These are phyloP conservation scores for Leptosphaerulina australis DNA, from an alignment of 2,329 filamentous ascomycete species.

Conservation along the genomic window DNA sequence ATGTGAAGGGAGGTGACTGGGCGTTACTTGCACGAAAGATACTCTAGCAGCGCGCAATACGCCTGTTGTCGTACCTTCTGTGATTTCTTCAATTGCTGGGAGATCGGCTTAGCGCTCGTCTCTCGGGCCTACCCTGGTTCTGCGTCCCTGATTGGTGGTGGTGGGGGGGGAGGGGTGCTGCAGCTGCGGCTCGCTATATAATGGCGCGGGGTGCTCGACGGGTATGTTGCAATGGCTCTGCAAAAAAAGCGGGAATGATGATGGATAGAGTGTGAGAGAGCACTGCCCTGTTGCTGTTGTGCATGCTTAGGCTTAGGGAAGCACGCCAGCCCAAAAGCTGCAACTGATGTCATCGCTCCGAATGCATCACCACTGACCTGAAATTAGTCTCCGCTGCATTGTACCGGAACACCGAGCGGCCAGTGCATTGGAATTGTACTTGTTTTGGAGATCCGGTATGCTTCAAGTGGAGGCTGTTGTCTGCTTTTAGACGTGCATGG, in stretches of 20 bases:
- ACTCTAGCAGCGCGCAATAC: neutral
- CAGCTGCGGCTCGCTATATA: neutral
- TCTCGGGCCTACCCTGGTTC: slow-evolving; percentile 28
- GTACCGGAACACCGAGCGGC: slow-evolving; percentile 8
- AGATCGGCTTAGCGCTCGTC: slow-evolving; percentile 42
- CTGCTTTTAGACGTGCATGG: slow-evolving; percentile 5
- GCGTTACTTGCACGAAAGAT: neutral
- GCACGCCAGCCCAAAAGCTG: slow-evolving; percentile 11
- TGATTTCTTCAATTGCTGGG: slow-evolving; percentile 46
- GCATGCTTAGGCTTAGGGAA: slow-evolving; percentile 1
- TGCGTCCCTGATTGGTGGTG: slow-evolving; percentile 38
- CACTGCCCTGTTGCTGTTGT: slow-evolving; percentile 3
- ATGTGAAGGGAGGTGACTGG: slow-evolving; percentile 14
- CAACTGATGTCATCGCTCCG: slow-evolving; percentile 14
- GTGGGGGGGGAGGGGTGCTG: slow-evolving; percentile 19
- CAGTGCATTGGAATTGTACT: slow-evolving; percentile 7
- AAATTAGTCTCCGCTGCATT: slow-evolving; percentile 1
- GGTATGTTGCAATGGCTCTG: neutral
- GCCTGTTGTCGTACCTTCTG: slow-evolving; percentile 14
- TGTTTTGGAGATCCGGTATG: slow-evolving; percentile 6
- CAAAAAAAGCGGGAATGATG: neutral
- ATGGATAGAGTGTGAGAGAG: neutral
- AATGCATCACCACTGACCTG: slow-evolving; percentile 13
- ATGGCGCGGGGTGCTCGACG: neutral
- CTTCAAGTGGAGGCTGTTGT: neutral